phyloP scores from a whole-genome alignment of 2,329 filamentous ascomycete genomes.

The Clarireedia sp. region DNA sequence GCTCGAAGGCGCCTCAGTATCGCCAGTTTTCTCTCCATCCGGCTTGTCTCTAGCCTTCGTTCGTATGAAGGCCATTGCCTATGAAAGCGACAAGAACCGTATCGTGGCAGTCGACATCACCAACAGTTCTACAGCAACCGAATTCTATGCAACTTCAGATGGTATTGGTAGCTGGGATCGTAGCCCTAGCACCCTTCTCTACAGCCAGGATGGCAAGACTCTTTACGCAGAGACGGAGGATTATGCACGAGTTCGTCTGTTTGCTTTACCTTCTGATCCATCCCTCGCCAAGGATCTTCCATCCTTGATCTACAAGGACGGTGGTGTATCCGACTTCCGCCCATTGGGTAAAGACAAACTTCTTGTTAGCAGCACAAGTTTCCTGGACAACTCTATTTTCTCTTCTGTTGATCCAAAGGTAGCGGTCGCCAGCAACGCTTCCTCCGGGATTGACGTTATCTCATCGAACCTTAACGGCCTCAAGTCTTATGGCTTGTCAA shows the following conservation, averaged over 20 bases:
- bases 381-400: conserved; percentile 64
- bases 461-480: conserved; percentile 15
- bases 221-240: conserved; percentile 68
- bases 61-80: conserved; percentile 65
- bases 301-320: conserved; percentile 7
- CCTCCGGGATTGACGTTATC: conserved; percentile 15
- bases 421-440: conserved; percentile 14
- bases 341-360: conserved; percentile 32
- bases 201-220: conserved; percentile 42
- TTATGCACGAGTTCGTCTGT: conserved; percentile 51
- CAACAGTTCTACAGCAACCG: conserved; percentile 45
- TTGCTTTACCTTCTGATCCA: conserved; percentile 1
- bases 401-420: conserved; percentile 34
- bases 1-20: conserved; percentile 19
- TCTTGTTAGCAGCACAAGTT: conserved; percentile 52
- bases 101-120: conserved; percentile 54
- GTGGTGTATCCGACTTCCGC: conserved; percentile 30
- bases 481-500: conserved; percentile 17
- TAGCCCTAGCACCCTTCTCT: conserved; percentile 37
- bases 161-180: conserved; percentile 53
- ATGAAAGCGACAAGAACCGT: conserved; percentile 70
- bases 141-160: conserved; percentile 51
- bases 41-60: conserved; percentile 65
- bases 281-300: not conserved
- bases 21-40: conserved; percentile 60